Evolutionary conservation across 306 rosid species (phyloP).

Genomic region (Ceratonia siliqua): DNA sequence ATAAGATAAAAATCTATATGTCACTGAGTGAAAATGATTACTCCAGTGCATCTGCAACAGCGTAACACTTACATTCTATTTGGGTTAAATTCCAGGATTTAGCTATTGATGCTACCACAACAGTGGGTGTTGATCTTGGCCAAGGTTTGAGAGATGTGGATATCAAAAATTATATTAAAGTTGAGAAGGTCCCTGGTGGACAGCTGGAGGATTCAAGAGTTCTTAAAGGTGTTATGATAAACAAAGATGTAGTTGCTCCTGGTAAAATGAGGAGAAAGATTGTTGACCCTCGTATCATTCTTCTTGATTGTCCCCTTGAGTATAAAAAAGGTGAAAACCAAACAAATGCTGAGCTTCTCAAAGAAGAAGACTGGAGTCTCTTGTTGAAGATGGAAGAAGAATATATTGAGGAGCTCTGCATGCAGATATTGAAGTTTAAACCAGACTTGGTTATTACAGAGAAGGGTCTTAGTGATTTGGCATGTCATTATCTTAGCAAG

Average conservation of each 20-base stretch:
- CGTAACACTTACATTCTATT: not conserved
- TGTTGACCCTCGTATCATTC: constrained; percentile 73
- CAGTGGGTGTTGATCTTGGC: constrained; percentile 81
- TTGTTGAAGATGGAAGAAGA: constrained; percentile 84
- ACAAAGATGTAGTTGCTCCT: constrained; percentile 83
- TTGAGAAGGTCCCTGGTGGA: constrained; percentile 92
- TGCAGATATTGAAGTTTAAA: constrained; percentile 78
- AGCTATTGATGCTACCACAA: constrained; percentile 81
- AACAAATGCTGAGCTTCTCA: constrained; percentile 82
- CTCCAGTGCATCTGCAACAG: not conserved
- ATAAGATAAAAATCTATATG: not conserved
- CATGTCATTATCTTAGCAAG: constrained; percentile 80
- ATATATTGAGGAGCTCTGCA: constrained; percentile 75
- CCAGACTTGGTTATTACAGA: constrained; percentile 86
- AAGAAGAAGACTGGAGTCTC: constrained; percentile 82
- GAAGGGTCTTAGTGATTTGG: constrained; percentile 90
- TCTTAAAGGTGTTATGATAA: constrained; percentile 84
- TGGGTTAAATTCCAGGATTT: constrained; percentile 56
- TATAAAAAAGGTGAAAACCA: constrained; percentile 91
- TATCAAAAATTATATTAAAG: constrained; percentile 78
- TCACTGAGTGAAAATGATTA: not conserved
- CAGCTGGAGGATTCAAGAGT: constrained; percentile 86
- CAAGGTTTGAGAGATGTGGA: constrained; percentile 85
- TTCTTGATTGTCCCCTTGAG: constrained; percentile 81
- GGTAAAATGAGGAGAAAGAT: constrained; percentile 93